Evolutionary conservation across 176 grass and related monocot species (phyloP), one percentile per base, ranked within the genome.

Genomic region (Oryza glumipatula): DNA sequence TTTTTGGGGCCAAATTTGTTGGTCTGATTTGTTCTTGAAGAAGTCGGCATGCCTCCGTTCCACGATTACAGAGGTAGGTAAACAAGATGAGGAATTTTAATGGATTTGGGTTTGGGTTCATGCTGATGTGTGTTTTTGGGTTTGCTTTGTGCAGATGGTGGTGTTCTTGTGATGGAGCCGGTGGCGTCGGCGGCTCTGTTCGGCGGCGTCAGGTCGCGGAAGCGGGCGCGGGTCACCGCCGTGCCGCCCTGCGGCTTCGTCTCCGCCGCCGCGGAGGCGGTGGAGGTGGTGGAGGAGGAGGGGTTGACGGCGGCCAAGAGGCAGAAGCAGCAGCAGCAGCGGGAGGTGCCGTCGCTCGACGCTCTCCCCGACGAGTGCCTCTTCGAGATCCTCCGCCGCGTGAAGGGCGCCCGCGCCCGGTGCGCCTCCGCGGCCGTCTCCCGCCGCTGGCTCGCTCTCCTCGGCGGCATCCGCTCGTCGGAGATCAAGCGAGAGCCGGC

Each of bases 351-450:
- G 52, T 86, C 91, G 24, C 92, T 98, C 0, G 96, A 98, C 80
- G 60, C 73, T 76, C 91, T 98, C 61, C 96, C 96, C 7, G 88
- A 95, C 72, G 96, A 76, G 86, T 98, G 96, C 89, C 89, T 98
- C 73, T 95, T 94, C 70, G 96, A 98, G 88, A 85, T 98, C 84
- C 93, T 98, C 15, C 86, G 96, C 56, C 89, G 91, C 61, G 80
- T 98, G 47, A 87, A 84, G 46, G 89, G 89, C 63, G 49, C 70
- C 51, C 70, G 83, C 77, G 88, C 92, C 86, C 88, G 96, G 35
- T 88, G 91, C 77, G 84, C 84, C 15, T 92, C 97, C 68, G 91
- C 90, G 2, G 92, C 83, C 74, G 90, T 99, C 41, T 99, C 94
- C 16, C 92, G 91, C 87, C 93, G 89, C 74, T 96, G 93, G 91